Evolutionary conservation across 73 alveolate species (phyloP).

Genomic region (Paramecium sonneborni): DNA sequence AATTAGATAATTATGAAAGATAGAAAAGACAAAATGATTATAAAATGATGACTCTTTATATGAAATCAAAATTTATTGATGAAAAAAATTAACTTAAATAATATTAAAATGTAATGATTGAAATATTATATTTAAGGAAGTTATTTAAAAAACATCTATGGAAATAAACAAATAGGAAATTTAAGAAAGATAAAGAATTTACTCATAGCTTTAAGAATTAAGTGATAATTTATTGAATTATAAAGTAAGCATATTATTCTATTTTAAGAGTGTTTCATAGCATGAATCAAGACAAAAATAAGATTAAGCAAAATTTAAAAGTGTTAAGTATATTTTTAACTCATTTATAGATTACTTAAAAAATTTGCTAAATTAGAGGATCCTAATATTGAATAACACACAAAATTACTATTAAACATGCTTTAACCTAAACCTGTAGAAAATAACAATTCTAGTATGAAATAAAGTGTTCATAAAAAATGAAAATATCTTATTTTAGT

Average conservation of each 20-base stretch:
- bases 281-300: slow-evolving; percentile 13
- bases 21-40: slow-evolving; percentile 46
- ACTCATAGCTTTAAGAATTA: slow-evolving; percentile 26
- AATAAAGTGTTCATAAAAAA: neutral
- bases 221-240: slow-evolving; percentile 13
- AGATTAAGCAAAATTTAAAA: slow-evolving; percentile 34
- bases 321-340: neutral
- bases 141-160: slow-evolving; percentile 15
- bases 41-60: slow-evolving; percentile 13
- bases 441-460: neutral
- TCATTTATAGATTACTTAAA: neutral
- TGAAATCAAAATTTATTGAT: slow-evolving; percentile 29
- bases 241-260: neutral
- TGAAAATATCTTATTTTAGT: neutral
- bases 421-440: slow-evolving; percentile 27
- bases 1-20: slow-evolving; percentile 46
- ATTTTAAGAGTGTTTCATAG: slow-evolving; percentile 12
- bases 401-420: neutral
- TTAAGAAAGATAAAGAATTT: slow-evolving; percentile 32
- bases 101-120: neutral
- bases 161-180: slow-evolving; percentile 30
- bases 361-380: neutral
- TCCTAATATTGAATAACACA: neutral
- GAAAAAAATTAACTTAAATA: slow-evolving; percentile 33
- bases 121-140: neutral